These are phyloP conservation scores for Lipomyces yamadae DNA, from an alignment of 805 yeast species.

Conservation along the genomic window DNA sequence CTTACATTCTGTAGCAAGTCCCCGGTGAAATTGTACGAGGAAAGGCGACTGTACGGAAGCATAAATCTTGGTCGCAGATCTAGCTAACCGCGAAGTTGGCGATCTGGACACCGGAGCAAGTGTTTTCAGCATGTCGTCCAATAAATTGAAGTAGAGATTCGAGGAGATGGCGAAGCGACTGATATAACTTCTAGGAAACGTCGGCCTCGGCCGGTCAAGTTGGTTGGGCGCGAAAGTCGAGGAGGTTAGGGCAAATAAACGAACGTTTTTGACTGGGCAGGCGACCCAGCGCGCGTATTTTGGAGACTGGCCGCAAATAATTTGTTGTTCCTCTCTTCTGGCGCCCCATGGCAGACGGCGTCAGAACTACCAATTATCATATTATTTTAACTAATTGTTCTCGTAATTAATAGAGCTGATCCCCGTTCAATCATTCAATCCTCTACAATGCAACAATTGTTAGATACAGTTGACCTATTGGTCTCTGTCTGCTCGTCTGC, in stretches of 20 bases:
- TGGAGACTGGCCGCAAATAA: neutral
- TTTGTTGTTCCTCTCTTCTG: neutral
- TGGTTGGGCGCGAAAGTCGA: neutral
- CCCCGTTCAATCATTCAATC: neutral
- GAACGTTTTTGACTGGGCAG: neutral
- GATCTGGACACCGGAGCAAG: slow-evolving; percentile 16
- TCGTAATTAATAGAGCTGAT: neutral
- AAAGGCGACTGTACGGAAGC: slow-evolving; percentile 10
- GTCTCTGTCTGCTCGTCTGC: neutral
- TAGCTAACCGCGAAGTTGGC: slow-evolving; percentile 20
- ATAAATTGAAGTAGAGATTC: neutral
- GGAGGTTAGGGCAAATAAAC: neutral
- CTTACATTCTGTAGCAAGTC: slow-evolving; percentile 35
- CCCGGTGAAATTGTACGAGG: slow-evolving; percentile 25
- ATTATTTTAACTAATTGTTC: too few species aligned
- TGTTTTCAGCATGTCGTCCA: slow-evolving; percentile 15
- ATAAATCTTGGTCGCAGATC: slow-evolving; percentile 15
- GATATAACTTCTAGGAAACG: neutral
- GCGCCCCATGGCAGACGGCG: slow-evolving; percentile 1
- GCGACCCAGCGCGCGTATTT: neutral
- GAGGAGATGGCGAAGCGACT: neutral
- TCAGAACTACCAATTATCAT: neutral
- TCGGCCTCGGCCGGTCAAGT: neutral
- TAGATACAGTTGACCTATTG: neutral
- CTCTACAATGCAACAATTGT: neutral